Evolutionary conservation across 441 rosid genomes (phyloP).

Genomic region (Geranium incanum): DNA sequence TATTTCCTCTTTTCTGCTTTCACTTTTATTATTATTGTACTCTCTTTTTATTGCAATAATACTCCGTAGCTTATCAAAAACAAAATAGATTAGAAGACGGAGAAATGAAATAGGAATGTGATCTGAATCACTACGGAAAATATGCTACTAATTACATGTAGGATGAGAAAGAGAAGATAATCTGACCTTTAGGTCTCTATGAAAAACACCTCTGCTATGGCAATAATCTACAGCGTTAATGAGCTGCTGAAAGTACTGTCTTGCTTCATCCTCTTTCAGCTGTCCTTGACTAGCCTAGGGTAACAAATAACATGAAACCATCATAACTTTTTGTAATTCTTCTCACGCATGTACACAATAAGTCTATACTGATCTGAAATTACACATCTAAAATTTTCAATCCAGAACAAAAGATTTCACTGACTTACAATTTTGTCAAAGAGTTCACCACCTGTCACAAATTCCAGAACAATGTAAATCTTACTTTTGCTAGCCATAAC

Average conservation of each 20-base stretch:
- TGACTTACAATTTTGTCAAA: conserved; percentile 87
- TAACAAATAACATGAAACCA: conserved; percentile 16
- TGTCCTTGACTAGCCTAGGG: conserved; percentile 83
- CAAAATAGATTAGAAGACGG: not conserved
- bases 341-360: conserved; percentile 3
- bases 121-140: not conserved
- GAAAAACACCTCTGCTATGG: conserved; percentile 91
- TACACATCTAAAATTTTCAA: not conserved
- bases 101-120: not conserved
- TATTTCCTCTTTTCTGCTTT: too few relatives aligned
- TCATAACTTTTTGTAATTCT: not conserved
- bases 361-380: not conserved
- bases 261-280: conserved; percentile 88
- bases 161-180: not conserved
- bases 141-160: not conserved
- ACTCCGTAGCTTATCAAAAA: too few relatives aligned
- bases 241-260: conserved; percentile 89
- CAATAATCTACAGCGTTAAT: conserved; percentile 94
- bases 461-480: conserved; percentile 84
- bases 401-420: not conserved
- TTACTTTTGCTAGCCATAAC: conserved; percentile 98
- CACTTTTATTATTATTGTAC: too few relatives aligned
- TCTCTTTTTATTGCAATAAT: too few relatives aligned
- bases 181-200: conserved; percentile 81
- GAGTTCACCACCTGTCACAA: conserved; percentile 95